These are phyloP conservation scores for Psidium friedrichsthalianum DNA, from an alignment of 345 rosid genomes.

Conservation along the genomic window DNA sequence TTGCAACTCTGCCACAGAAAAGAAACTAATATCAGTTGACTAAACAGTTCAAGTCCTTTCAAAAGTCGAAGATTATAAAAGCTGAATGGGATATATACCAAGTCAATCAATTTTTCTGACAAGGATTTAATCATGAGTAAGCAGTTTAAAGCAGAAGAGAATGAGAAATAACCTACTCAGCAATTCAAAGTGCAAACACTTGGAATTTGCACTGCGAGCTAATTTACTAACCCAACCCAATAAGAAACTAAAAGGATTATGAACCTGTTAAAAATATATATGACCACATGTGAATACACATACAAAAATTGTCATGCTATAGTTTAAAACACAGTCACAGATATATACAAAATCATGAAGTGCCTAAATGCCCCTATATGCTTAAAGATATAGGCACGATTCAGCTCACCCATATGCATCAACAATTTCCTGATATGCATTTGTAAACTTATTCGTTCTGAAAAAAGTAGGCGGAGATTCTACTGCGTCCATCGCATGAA, in stretches of 20 bases:
- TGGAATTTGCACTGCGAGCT: background rate
- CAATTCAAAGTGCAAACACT: background rate
- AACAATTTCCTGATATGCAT: constrained; percentile 92
- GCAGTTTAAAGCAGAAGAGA: background rate
- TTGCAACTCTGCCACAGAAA: constrained; percentile 72
- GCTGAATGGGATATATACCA: background rate
- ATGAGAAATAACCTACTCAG: background rate
- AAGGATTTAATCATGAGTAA: background rate
- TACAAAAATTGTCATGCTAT: background rate
- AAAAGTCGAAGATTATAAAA: background rate
- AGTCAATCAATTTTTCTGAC: background rate
- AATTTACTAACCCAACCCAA: background rate
- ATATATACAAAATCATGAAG: background rate
- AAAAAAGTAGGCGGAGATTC: constrained; percentile 96
- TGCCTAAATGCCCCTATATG: background rate
- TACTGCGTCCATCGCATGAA: constrained; percentile 76
- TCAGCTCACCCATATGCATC: constrained; percentile 93
- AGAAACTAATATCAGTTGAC: background rate
- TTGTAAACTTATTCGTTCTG: constrained; percentile 76
- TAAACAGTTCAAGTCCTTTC: background rate
- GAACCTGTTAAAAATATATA: background rate
- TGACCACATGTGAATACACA: background rate
- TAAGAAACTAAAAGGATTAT: background rate
- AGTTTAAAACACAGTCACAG: background rate
- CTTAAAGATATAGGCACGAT: background rate